A percentile compares a stretch with the other conserved stretches of the same genome.
These are phyloP conservation scores for Byssoonygena ceratinophila DNA, from an alignment of 2,329 filamentous ascomycete species.

Conservation along the genomic window DNA sequence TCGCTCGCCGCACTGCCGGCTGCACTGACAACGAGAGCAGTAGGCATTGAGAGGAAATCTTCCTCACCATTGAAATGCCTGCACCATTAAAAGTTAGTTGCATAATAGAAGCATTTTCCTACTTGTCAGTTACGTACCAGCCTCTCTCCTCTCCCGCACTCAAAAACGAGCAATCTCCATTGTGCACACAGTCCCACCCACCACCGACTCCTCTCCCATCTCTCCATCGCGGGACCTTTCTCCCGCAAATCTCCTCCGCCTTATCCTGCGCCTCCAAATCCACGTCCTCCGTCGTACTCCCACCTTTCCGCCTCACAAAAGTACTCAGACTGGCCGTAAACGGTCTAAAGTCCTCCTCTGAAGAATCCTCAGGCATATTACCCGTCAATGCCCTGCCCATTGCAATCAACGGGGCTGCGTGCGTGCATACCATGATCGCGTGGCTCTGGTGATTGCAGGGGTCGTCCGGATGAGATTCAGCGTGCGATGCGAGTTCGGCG, in stretches of 20 bases:
- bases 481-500: conserved; percentile 34
- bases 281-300: conserved; percentile 17
- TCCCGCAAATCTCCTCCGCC: conserved; percentile 10
- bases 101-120: not conserved
- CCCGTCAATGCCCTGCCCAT: conserved; percentile 76
- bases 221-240: conserved; percentile 42
- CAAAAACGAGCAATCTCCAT: conserved; percentile 79
- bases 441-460: conserved; percentile 37
- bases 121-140: conserved; percentile 50
- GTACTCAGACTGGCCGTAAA: conserved; percentile 73
- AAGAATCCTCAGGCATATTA: conserved; percentile 57
- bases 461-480: conserved; percentile 46
- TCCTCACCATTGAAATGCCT: conserved; percentile 41
- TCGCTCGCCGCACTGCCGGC: conserved; percentile 1
- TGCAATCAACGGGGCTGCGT: conserved; percentile 82
- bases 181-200: conserved; percentile 67
- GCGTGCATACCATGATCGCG: conserved; percentile 70
- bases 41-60: conserved; percentile 30
- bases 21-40: not conserved
- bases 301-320: conserved; percentile 43
- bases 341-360: conserved; percentile 69
- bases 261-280: conserved; percentile 16
- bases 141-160: conserved; percentile 72
- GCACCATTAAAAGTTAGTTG: conserved; percentile 18
- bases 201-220: conserved; percentile 55